phyloP scores from a whole-genome alignment of 495 filamentous ascomycete genomes.

The Neurospora cerealis region DNA sequence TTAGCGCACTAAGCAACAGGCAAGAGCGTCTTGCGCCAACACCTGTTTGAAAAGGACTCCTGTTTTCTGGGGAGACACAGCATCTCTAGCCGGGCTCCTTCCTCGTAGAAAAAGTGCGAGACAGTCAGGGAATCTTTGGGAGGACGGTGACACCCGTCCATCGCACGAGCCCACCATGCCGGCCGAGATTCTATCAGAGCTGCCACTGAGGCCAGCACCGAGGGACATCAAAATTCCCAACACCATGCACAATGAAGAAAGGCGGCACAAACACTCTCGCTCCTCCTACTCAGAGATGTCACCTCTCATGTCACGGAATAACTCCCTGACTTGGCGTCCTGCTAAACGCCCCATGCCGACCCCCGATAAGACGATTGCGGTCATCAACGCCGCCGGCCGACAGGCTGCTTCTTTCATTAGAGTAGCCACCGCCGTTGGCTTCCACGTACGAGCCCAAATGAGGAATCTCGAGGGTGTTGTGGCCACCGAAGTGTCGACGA shows the following conservation, averaged over 20 bases:
- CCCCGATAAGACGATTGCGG: slow-evolving; percentile 69
- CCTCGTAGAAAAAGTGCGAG: background rate
- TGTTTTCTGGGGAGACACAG: background rate
- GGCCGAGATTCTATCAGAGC: slow-evolving; percentile 28
- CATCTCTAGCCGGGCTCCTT: background rate
- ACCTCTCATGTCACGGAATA: slow-evolving; percentile 38
- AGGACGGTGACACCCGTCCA: background rate
- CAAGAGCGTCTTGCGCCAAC: background rate
- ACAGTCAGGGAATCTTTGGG: background rate
- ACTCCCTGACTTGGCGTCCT: slow-evolving; percentile 39
- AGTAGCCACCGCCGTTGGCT: slow-evolving; percentile 84
- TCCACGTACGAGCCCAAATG: slow-evolving; percentile 81
- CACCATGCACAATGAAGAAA: slow-evolving; percentile 21
- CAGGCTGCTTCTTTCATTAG: slow-evolving; percentile 91
- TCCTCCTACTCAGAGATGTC: slow-evolving; percentile 43
- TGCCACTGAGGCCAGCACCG: slow-evolving; percentile 31
- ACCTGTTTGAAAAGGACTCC: background rate
- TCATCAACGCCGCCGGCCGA: slow-evolving; percentile 86
- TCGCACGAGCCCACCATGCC: slow-evolving; percentile 19
- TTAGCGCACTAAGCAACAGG: background rate
- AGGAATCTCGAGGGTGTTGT: slow-evolving; percentile 73
- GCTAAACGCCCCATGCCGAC: slow-evolving; percentile 42
- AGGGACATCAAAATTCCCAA: slow-evolving; percentile 24
- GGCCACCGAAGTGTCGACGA: slow-evolving; percentile 65
- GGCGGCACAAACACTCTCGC: slow-evolving; percentile 41